Base-by-base conservation (phyloP, 495 filamentous ascomycete genomes). In the Elasticomyces elasticus region DNA sequence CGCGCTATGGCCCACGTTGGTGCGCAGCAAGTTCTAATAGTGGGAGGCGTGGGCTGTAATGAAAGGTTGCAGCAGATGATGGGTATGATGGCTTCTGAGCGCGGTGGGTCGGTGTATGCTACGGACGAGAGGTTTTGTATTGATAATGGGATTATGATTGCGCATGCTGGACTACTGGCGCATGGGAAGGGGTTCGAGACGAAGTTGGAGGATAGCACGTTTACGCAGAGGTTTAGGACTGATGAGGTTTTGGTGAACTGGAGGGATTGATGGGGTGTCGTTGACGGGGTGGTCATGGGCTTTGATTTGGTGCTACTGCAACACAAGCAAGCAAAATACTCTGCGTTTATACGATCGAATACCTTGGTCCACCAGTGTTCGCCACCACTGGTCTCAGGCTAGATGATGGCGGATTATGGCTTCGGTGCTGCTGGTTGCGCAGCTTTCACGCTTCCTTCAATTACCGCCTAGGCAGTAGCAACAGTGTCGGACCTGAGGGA, bases 131-230 rank as follows among this genome's bases (percentile, higher is more conserved):
- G 92, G 42, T 97, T 94, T 70, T 97, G 92, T 64, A 98, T 98
- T 58, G 94, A 98, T 71, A 98, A 98, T 64, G 94, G 92, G 40
- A 96, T 98, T 54, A 98, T 98, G 92, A 98, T 98, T 72, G 92
- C 92, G 12, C 92, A 98, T 72, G 92, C 92, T 10, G 92, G 92
- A 24, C 69, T 98, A 62, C 65, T 95, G 57, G 89, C 88, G 7
- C 94, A 84, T 63, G 72, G 78, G 68, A 86, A 80, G 0, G 92
- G 92, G 5, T 85, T 88, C 64, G 71, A 67, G 45, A 95, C 87
- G 15, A 71, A 75, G 2, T 62, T 97, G 12, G 82, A 85, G 61
- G 89, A 95, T 13, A 86, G 84, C 55, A 87, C 85, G 12, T 94
- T 85, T 69, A 97, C 94, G 19, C 94, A 98, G 68, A 76, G 92